These are phyloP conservation scores for Vitis hybrid DNA, from an alignment of 177 flowering plant species.

Conservation along the genomic window DNA sequence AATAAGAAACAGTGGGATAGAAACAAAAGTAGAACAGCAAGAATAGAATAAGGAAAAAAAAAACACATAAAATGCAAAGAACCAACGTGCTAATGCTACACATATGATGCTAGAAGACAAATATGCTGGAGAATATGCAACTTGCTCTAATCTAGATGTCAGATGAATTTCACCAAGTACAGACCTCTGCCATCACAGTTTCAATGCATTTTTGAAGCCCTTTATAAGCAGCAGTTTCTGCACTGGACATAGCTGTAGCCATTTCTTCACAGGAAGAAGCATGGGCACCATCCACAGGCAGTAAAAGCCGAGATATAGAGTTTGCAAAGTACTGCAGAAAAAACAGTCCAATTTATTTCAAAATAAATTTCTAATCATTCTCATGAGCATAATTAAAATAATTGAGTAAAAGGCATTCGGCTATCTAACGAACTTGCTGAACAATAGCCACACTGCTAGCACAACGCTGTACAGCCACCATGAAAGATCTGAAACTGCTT, in stretches of 20 bases:
- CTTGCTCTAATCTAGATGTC: background rate
- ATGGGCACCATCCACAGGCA: constrained; percentile 99
- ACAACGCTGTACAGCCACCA: constrained; percentile 99
- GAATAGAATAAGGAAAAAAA: no score
- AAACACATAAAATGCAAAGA: background rate
- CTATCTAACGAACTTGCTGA: constrained; percentile 69
- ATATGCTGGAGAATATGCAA: background rate
- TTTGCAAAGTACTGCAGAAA: constrained; percentile 82
- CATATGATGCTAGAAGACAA: background rate
- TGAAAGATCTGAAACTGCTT: constrained; percentile 96
- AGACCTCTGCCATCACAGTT: constrained; percentile 98
- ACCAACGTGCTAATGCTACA: background rate
- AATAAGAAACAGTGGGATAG: background rate
- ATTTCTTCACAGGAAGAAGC: constrained; percentile 98
- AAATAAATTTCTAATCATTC: background rate
- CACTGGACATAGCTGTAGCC: constrained; percentile 94
- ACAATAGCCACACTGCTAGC: constrained; percentile 98
- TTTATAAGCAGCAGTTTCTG: constrained; percentile 93
- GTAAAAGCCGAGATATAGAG: constrained; percentile 82
- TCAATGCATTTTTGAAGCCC: constrained; percentile 99
- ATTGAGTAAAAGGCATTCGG: background rate
- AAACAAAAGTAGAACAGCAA: background rate
- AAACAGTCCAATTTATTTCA: constrained; percentile 5
- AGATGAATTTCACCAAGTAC: constrained; percentile 18
- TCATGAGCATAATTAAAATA: background rate